Evolutionary conservation across 2,329 filamentous ascomycete species (phyloP).

Genomic region (Zelopaecilomyces penicillatus): DNA sequence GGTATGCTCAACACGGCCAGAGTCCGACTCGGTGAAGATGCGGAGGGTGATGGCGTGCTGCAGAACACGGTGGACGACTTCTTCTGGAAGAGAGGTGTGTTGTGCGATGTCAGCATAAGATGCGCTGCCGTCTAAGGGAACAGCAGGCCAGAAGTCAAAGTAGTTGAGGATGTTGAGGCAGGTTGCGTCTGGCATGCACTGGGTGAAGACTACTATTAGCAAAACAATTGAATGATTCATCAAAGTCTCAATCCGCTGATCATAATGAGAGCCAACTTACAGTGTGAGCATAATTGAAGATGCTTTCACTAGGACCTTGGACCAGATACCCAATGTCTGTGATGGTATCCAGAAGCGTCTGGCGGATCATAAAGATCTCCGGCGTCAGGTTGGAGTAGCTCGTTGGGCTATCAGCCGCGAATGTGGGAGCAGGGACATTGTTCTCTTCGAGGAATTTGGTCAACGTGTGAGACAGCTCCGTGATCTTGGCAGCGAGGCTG

Average conservation of each 20-base stretch:
- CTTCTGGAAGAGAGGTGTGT: conserved; percentile 27
- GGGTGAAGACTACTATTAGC: neutral
- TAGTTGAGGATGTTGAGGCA: conserved; percentile 40
- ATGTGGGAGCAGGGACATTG: conserved; percentile 32
- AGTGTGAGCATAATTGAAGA: conserved; percentile 36
- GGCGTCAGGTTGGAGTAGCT: conserved; percentile 33
- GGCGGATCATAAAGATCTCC: conserved; percentile 35
- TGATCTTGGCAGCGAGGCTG: conserved; percentile 36
- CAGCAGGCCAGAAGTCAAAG: conserved; percentile 44
- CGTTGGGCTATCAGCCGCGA: conserved; percentile 34
- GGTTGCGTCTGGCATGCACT: conserved; percentile 36
- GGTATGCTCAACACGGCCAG: conserved; percentile 25
- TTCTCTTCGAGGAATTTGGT: conserved; percentile 33
- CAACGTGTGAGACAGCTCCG: conserved; percentile 33
- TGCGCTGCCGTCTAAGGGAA: conserved; percentile 38
- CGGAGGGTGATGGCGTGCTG: conserved; percentile 30
- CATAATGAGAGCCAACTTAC: conserved; percentile 16
- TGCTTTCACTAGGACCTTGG: conserved; percentile 41
- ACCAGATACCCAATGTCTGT: conserved; percentile 38
- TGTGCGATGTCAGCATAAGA: conserved; percentile 33
- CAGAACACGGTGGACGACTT: conserved; percentile 29
- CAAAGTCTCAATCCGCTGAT: too few relatives aligned
- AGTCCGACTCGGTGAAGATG: conserved; percentile 24
- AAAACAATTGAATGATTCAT: too few relatives aligned
- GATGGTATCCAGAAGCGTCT: conserved; percentile 35